Base-by-base conservation (phyloP, 164 flowering plant species). In the Stephania yunnanensis region DNA sequence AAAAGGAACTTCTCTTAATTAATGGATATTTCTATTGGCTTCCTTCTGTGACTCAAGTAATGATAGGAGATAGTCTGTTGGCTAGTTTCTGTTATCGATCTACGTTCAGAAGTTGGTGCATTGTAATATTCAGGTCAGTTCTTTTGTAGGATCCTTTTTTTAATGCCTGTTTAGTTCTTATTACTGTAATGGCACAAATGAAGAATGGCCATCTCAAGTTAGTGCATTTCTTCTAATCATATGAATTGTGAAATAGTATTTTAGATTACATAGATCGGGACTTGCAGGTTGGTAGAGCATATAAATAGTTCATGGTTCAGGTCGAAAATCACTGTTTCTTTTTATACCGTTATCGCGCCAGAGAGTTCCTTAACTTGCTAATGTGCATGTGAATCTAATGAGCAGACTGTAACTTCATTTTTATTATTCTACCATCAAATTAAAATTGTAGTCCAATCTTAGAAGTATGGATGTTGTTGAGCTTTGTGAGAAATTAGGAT, bases 1-100 rank as follows among this genome's bases (percentile, higher is more conserved):
- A 78, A 71, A 73, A 75, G 69, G 31, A 69, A 69, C 71, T 11
- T 69, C 31, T 52, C 61, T 69, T 45, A 31, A 12, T 69, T 45
- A 31, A 12, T 20, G 70, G 70, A 55, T 71, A 68, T 71, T 74
- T 64, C 46, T 68, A 29, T 53, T 66, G 71, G 74, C 74, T 71
- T 77, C 55, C 55, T 13, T 73, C 20, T 50, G 7, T 42, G 44
- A 44, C 69, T 19, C 70, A 45, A 70, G 46, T 45, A 48, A 75
- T 20, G 68, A 74, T 48, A 48, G 58, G 25, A 3, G 42, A 50
- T 13, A 50, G 15, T 50, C 11, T 12, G 15, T 45, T 8, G 20
- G 25, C 31, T 55, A 36, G 7, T 69, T 69, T 46, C 5, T 69
- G 44, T 15, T 8, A 36, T 44, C 31, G 46, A 31, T 48, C 30